Base-by-base conservation (phyloP, 208 protist species). In the Trypanosoma boissoni region DNA sequence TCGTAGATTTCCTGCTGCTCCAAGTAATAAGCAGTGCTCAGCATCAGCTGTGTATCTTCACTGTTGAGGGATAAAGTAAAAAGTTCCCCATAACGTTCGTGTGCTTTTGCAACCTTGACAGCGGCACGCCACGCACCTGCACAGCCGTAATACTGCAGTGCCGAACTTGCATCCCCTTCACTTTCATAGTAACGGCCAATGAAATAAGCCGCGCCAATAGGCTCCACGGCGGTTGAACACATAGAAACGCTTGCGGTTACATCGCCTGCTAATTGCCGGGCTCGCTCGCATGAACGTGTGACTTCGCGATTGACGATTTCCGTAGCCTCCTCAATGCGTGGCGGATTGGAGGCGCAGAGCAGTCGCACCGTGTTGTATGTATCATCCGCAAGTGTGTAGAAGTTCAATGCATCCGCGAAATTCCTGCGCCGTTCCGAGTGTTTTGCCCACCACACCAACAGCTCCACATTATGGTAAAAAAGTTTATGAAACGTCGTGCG, bases 381-480 rank as follows among this genome's bases (percentile, higher is more conserved):
- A 71, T 98, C 96, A 18, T 92, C 79, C 29, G 86, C 86, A 50
- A 77, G 54, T 50, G 87, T 58, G 75, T 98, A 99, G 58, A 89
- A 97, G 51, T 69, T 66, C 1, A 98, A 65, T n/a, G 97, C 93
- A 51, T 97, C 83, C 23, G 85, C 77, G 46, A 88, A 72, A 48
- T 92, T 82, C 23, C 64, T 74, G 39, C 85, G 82, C 6, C 89
- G 78, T 78, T 99, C 97, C 72, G 72, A 82, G 73, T 96, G 92
- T 53, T 92, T 67, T 2, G 91, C 97, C 86, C 87, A 97, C 97
- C 96, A 98, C 29, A 82, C 59, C 32, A 95, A 56, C 44, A 97
- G 45, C 26, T 96, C 91, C 27, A 69, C 74, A 69, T 91, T 91
- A 31, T 76, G 43, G 14, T 72, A 59, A 58, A 95, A 91, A 23